Percentiles rank a stretch among this genome's conserved stretches.
Evolutionary conservation across 2,329 filamentous ascomycete genomes (phyloP).

Genomic region (Colletotrichum graminicola): DNA sequence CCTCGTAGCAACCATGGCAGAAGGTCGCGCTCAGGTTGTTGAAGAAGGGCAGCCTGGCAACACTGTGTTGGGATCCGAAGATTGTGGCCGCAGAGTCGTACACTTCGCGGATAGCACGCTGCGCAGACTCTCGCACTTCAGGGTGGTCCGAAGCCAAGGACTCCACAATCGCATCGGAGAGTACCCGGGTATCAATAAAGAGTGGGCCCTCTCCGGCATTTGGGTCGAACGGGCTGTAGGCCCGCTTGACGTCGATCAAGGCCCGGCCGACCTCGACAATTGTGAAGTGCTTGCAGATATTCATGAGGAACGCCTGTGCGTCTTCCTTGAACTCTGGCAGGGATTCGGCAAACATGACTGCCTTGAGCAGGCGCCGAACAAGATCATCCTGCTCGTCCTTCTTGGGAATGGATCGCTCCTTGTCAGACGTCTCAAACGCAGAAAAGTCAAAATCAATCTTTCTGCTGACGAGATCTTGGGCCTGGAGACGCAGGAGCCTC

Average conservation of each 20-base stretch:
- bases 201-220: constrained; percentile 88
- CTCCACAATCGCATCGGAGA: constrained; percentile 92
- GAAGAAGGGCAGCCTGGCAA: constrained; percentile 87
- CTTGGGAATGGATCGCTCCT: constrained; percentile 86
- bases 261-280: constrained; percentile 89
- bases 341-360: constrained; percentile 86
- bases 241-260: constrained; percentile 84
- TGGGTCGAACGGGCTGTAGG: constrained; percentile 83
- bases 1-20: constrained; percentile 94
- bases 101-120: constrained; percentile 81
- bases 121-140: constrained; percentile 84
- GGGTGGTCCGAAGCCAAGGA: constrained; percentile 87
- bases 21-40: constrained; percentile 84
- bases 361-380: constrained; percentile 89
- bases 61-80: constrained; percentile 79
- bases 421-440: constrained; percentile 80
- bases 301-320: constrained; percentile 79
- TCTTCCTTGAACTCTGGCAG: constrained; percentile 83
- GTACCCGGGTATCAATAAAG: constrained; percentile 84
- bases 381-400: constrained; percentile 85
- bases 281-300: constrained; percentile 90
- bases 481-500: constrained; percentile 86
- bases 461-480: constrained; percentile 82
- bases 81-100: constrained; percentile 82
- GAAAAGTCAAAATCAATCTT: constrained; percentile 79